phyloP scores from a whole-genome alignment of 108 stramenopile genomes.

The Licmophora abbreviata region DNA sequence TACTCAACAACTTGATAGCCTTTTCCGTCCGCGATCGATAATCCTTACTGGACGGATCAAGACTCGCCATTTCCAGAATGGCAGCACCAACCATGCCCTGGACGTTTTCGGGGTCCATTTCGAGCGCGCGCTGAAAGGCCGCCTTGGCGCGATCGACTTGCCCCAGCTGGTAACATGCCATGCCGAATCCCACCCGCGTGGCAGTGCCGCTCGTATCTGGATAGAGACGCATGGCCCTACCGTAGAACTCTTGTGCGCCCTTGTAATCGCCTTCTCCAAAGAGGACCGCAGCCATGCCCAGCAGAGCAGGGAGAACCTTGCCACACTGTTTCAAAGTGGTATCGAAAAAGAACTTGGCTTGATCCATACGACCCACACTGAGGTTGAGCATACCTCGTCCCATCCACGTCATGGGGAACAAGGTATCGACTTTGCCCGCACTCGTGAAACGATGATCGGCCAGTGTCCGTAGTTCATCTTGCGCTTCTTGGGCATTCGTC shows the following conservation, averaged over 20 bases:
- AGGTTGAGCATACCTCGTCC: slow-evolving; percentile 73
- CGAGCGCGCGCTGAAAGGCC: slow-evolving; percentile 61
- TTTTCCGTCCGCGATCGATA: slow-evolving; percentile 54
- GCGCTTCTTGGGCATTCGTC: slow-evolving; percentile 17
- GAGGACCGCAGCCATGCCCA: slow-evolving; percentile 76
- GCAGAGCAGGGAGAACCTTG: slow-evolving; percentile 63
- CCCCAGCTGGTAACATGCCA: slow-evolving; percentile 75
- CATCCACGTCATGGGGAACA: slow-evolving; percentile 85
- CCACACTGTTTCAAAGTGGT: slow-evolving; percentile 67
- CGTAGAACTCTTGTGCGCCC: slow-evolving; percentile 54
- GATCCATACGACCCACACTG: slow-evolving; percentile 36
- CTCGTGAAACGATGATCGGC: slow-evolving; percentile 69
- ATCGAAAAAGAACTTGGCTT: slow-evolving; percentile 79
- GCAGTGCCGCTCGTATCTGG: slow-evolving; percentile 33
- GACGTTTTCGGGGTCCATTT: slow-evolving; percentile 77
- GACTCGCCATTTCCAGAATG: slow-evolving; percentile 61
- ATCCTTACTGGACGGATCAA: slow-evolving; percentile 53
- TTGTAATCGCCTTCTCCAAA: slow-evolving; percentile 56
- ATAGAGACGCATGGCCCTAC: slow-evolving; percentile 50
- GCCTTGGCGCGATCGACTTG: slow-evolving; percentile 86
- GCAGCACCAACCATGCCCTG: slow-evolving; percentile 74
- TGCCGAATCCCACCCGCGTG: slow-evolving; percentile 68
- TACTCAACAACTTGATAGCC: slow-evolving; percentile 79
- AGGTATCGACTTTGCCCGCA: slow-evolving; percentile 60
- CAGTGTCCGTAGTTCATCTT: slow-evolving; percentile 43